These are phyloP conservation scores for Ogataea allantospora DNA, from an alignment of 805 yeast genomes.

Conservation along the genomic window DNA sequence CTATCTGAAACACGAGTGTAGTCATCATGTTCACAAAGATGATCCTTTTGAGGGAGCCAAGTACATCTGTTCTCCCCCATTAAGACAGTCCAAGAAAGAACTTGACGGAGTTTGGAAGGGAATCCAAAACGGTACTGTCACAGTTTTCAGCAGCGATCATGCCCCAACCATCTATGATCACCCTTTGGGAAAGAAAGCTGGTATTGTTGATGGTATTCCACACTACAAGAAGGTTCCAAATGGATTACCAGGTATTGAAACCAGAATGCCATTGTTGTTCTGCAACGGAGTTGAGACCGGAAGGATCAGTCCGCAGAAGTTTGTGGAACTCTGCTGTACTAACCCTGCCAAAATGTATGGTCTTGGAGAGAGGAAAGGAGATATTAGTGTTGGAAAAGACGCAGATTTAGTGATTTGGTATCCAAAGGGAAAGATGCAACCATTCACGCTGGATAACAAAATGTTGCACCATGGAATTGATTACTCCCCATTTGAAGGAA, in stretches of 20 bases:
- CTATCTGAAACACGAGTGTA: constrained; percentile 28
- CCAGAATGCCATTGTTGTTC: constrained; percentile 43
- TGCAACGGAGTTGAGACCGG: constrained; percentile 44
- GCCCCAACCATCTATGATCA: constrained; percentile 44
- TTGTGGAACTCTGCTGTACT: constrained; percentile 44
- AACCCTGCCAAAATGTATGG: constrained; percentile 50
- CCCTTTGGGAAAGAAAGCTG: constrained; percentile 42
- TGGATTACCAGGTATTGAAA: constrained; percentile 50
- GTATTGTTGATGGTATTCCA: constrained; percentile 39
- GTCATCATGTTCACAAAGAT: constrained; percentile 27
- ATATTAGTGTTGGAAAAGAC: constrained; percentile 45
- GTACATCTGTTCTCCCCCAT: constrained; percentile 50
- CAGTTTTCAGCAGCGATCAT: constrained; percentile 46
- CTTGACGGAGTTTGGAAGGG: constrained; percentile 45
- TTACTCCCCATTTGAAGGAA: constrained; percentile 40
- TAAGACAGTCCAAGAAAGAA: constrained; percentile 40
- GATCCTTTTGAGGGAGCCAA: constrained; percentile 48
- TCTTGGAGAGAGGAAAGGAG: constrained; percentile 40
- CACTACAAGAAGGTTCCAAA: constrained; percentile 46
- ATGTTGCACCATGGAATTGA: constrained; percentile 39
- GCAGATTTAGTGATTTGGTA: constrained; percentile 51
- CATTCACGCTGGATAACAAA: constrained; percentile 29
- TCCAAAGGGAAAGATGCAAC: constrained; percentile 34
- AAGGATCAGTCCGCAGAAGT: constrained; percentile 39
- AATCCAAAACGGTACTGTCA: constrained; percentile 46